A percentile compares a stretch with the other conserved stretches of the same genome.
Evolutionary conservation across 2,329 filamentous ascomycete genomes (phyloP).

Genomic region (Alternaria consortialis): DNA sequence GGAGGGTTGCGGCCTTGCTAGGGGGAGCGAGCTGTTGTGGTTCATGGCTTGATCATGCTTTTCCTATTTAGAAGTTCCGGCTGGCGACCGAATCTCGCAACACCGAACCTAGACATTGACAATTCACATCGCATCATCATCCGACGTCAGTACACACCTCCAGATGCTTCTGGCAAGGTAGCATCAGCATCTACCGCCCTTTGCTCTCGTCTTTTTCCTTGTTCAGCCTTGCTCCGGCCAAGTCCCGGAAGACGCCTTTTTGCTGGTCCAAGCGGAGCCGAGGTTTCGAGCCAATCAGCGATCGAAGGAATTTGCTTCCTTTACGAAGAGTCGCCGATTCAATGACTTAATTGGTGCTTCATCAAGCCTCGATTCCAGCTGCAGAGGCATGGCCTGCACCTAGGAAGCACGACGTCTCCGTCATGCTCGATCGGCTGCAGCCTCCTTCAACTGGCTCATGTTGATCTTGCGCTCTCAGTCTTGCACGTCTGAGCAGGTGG

Average conservation of each 20-base stretch:
- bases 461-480: slow-evolving; percentile 23
- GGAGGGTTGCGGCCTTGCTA: slow-evolving; percentile 26
- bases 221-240: slow-evolving; percentile 42
- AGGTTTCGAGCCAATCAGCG: slow-evolving; percentile 39
- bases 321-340: slow-evolving; percentile 40
- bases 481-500: slow-evolving; percentile 27
- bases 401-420: slow-evolving; percentile 17
- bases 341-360: slow-evolving; percentile 33
- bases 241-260: slow-evolving; percentile 38
- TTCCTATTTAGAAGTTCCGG: slow-evolving; percentile 29
- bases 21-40: slow-evolving; percentile 30
- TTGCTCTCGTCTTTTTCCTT: slow-evolving; percentile 23
- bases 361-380: slow-evolving; percentile 28
- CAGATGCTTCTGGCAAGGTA: slow-evolving; percentile 19
- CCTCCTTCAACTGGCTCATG: slow-evolving; percentile 12
- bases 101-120: slow-evolving; percentile 3
- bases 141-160: slow-evolving; percentile 13
- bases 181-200: slow-evolving; percentile 24
- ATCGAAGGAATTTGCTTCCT: slow-evolving; percentile 37
- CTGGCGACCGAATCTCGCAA: slow-evolving; percentile 18
- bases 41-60: slow-evolving; percentile 36
- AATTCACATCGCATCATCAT: slow-evolving; percentile 15
- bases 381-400: slow-evolving; percentile 25
- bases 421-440: slow-evolving; percentile 19
- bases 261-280: slow-evolving; percentile 35